Percentiles rank a stretch among this genome's conserved stretches.
phyloP scores from a whole-genome alignment of 192 early-diverging fungal genomes.

The Backusella luteola region DNA sequence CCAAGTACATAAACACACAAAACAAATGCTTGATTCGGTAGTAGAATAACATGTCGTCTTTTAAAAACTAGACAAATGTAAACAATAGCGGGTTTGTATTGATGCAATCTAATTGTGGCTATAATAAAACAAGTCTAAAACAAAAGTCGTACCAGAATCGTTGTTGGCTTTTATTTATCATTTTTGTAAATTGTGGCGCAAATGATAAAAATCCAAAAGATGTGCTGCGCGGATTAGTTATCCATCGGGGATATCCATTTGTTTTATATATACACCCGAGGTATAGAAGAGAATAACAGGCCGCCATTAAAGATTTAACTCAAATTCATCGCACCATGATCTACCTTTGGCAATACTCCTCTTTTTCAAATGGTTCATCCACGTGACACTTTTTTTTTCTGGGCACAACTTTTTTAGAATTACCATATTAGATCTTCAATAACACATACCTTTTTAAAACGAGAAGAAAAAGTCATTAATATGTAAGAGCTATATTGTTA shows the following conservation, averaged over 20 bases:
- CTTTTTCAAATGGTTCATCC: not conserved
- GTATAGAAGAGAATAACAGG: no score
- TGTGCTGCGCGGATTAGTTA: no score
- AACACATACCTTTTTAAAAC: slow-evolving; percentile 1
- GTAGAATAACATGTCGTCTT: no score
- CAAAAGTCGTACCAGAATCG: not conserved
- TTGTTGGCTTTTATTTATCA: not conserved
- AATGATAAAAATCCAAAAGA: not conserved
- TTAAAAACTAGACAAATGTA: not conserved
- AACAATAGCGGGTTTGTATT: no score
- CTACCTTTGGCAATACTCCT: not conserved
- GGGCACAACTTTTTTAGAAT: not conserved
- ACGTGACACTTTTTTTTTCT: not conserved
- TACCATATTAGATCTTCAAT: not conserved
- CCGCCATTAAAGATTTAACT: no score
- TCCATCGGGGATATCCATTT: not conserved
- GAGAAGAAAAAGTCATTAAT: not conserved
- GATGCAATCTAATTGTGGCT: not conserved
- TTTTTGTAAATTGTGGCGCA: not conserved
- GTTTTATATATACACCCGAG: not conserved
- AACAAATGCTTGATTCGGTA: not conserved
- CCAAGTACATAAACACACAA: not conserved
- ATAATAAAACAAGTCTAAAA: not conserved
- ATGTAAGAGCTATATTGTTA: not conserved
- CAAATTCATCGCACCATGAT: no score